A percentile compares a stretch with the other conserved stretches of the same genome.
Conservation (phyloP, 176 grass and related monocot genomes). For the Pontederia paniculata region DNA sequence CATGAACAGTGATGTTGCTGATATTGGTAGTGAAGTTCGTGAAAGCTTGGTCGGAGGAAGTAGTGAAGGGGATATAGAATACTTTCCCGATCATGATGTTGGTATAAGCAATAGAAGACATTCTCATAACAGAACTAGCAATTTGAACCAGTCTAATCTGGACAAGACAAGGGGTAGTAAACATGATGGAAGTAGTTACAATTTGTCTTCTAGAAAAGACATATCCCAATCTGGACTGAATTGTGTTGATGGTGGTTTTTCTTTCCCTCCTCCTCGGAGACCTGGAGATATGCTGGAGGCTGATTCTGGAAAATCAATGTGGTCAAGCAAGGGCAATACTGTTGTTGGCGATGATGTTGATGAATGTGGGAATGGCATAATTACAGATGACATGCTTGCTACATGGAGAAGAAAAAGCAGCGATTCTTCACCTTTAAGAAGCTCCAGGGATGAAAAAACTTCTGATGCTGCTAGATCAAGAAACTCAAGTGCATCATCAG, state of each 20-base stretch:
- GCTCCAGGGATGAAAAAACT: constrained; percentile 56
- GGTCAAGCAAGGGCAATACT: constrained; percentile 53
- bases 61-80: constrained; percentile 88
- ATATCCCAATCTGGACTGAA: constrained; percentile 29
- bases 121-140: constrained; percentile 37
- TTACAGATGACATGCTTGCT: constrained; percentile 71
- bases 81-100: constrained; percentile 49
- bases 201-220: constrained; percentile 26
- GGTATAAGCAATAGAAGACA: constrained; percentile 45
- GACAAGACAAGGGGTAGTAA: constrained; percentile 32
- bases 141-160: constrained; percentile 18
- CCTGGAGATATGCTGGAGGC: constrained; percentile 31
- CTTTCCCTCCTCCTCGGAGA: constrained; percentile 63
- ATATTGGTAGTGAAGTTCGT: constrained; percentile 91
- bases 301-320: constrained; percentile 42
- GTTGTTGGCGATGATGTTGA: constrained; percentile 40
- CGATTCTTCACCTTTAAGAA: constrained; percentile 48
- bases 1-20: constrained; percentile 89
- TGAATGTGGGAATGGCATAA: constrained; percentile 49
- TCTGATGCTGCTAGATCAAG: constrained; percentile 69
- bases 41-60: constrained; percentile 96
- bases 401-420: constrained; percentile 79
- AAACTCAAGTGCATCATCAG: constrained; percentile 59
- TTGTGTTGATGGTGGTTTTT: constrained; percentile 48
- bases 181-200: constrained; percentile 33